These are phyloP conservation scores for Waltiozyma sp. DNA, from an alignment of 1,139 yeast genomes.

Conservation along the genomic window DNA sequence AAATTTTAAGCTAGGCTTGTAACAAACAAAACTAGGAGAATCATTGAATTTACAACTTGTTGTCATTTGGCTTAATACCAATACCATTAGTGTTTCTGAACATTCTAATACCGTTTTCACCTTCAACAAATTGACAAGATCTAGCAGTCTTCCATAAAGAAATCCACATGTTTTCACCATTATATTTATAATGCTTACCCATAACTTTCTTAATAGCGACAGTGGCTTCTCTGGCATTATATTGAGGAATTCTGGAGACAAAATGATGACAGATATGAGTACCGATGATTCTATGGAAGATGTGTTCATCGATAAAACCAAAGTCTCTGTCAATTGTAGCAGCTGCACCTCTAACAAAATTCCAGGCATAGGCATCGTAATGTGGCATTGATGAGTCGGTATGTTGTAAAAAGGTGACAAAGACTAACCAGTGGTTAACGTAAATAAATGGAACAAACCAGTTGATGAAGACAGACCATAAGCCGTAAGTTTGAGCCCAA, in stretches of 20 bases:
- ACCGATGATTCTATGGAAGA: constrained; percentile 55
- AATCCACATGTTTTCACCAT: constrained; percentile 47
- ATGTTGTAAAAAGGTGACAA: constrained; percentile 51
- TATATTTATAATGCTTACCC: constrained; percentile 45
- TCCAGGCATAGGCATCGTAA: constrained; percentile 47
- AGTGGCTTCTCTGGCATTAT: constrained; percentile 50
- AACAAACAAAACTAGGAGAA: too few relatives aligned
- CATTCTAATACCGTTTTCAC: constrained; percentile 50
- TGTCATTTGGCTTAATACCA: constrained; percentile 27
- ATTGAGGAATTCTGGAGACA: constrained; percentile 51
- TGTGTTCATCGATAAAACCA: constrained; percentile 46
- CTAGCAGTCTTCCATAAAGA: constrained; percentile 46
- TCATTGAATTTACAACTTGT: neutral
- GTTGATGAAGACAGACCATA: constrained; percentile 35
- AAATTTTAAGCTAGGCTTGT: too few relatives aligned
- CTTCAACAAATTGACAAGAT: constrained; percentile 50
- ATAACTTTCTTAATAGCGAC: constrained; percentile 47
- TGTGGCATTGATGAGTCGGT: constrained; percentile 50
- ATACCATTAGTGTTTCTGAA: constrained; percentile 43
- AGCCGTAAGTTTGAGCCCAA: constrained; percentile 38
- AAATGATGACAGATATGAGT: constrained; percentile 57
- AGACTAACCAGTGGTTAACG: constrained; percentile 57
- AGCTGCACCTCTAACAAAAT: constrained; percentile 57
- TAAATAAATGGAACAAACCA: constrained; percentile 47
- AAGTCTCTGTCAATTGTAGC: constrained; percentile 53